Evolutionary conservation across 768 basidiomycete species (phyloP).

Genomic region (Mrakia gelida): DNA sequence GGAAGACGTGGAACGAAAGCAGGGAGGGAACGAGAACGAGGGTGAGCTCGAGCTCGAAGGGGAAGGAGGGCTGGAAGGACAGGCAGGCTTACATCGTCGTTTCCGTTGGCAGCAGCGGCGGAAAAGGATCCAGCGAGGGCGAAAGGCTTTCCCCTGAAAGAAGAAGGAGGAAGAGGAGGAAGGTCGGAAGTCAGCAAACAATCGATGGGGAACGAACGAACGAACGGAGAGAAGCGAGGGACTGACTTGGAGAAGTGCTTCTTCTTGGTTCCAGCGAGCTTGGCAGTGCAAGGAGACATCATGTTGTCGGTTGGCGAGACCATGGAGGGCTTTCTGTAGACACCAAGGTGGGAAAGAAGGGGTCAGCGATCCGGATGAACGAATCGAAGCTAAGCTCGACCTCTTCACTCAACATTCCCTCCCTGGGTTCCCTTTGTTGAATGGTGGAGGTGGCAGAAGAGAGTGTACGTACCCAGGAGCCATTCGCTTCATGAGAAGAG

Average conservation of each 20-base stretch:
- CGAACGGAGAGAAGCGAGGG: background rate
- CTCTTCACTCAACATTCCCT: background rate
- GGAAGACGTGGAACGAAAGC: background rate
- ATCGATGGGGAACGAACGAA: conserved; percentile 12
- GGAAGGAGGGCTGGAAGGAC: background rate
- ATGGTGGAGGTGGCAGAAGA: background rate
- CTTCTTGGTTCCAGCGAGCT: conserved; percentile 84
- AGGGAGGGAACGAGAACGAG: background rate
- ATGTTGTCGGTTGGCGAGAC: conserved; percentile 93
- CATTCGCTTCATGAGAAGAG: conserved; percentile 87
- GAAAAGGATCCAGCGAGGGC: conserved; percentile 38
- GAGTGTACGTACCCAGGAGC: conserved; percentile 64
- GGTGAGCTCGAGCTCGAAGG: background rate
- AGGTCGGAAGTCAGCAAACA: background rate
- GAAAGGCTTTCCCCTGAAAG: conserved; percentile 39
- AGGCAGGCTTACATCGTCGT: conserved; percentile 19
- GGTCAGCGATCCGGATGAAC: too few relatives aligned
- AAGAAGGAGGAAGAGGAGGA: background rate
- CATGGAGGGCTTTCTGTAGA: conserved; percentile 70
- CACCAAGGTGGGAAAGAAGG: background rate
- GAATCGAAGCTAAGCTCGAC: background rate
- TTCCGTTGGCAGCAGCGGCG: conserved; percentile 14
- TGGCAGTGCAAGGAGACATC: conserved; percentile 89
- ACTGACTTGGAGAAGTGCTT: conserved; percentile 86
- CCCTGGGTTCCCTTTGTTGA: background rate